These are phyloP conservation scores for Endocalyx cinctus DNA, from an alignment of 2,329 filamentous ascomycete genomes.

Conservation along the genomic window DNA sequence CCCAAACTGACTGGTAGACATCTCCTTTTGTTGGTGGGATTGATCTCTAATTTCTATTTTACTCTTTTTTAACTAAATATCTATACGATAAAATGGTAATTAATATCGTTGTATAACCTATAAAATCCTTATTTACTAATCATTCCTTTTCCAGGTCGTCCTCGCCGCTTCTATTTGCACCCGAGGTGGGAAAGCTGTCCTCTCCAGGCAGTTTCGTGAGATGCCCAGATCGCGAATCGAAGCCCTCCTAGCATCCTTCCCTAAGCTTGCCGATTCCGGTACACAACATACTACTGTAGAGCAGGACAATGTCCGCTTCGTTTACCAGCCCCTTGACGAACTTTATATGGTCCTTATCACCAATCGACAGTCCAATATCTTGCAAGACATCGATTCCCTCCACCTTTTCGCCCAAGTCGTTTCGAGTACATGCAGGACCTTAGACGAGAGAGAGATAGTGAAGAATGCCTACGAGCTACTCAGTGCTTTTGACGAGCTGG, in stretches of 20 bases:
- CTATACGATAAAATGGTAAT: too few species aligned
- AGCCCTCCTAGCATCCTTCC: slow-evolving; percentile 92
- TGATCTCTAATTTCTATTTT: too few species aligned
- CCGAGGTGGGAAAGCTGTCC: slow-evolving; percentile 93
- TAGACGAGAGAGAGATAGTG: slow-evolving; percentile 93
- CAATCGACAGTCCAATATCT: slow-evolving; percentile 98
- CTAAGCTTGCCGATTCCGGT: slow-evolving; percentile 91
- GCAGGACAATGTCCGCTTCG: slow-evolving; percentile 98
- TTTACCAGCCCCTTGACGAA: slow-evolving; percentile 98
- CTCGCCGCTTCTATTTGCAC: slow-evolving; percentile 99
- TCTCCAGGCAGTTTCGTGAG: slow-evolving; percentile 96
- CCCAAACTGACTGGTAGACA: too few species aligned
- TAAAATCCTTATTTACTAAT: too few species aligned
- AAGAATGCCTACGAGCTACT: slow-evolving; percentile 94
- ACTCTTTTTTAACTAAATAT: too few species aligned
- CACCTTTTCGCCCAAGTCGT: slow-evolving; percentile 98
- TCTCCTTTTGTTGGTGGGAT: too few species aligned
- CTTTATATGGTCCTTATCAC: slow-evolving; percentile 99
- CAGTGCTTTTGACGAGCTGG: slow-evolving; percentile 94
- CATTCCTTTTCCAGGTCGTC: slow-evolving; percentile 80
- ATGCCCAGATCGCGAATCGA: slow-evolving; percentile 97
- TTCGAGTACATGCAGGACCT: slow-evolving; percentile 88
- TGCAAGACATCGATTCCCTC: slow-evolving; percentile 97
- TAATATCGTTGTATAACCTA: too few species aligned
- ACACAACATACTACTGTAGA: slow-evolving; percentile 98